Evolutionary conservation across 148 eudicot genomes (phyloP), one percentile per base, ranked within the genome.

Genomic region (Mesembryanthemum crystallinum): DNA sequence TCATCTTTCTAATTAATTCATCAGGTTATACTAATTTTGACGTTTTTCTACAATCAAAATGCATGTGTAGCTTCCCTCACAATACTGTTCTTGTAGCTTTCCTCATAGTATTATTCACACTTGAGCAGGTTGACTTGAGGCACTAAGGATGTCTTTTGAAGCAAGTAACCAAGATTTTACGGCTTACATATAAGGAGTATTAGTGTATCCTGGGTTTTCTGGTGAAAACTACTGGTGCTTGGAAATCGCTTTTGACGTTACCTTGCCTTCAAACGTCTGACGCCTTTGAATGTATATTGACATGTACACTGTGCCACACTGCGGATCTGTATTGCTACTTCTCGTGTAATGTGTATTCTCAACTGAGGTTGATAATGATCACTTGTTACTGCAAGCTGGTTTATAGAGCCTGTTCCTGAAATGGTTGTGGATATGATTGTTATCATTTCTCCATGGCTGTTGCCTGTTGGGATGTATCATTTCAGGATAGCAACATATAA

Each of bases 1-100:
- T 87, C 92, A 29, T 77, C 88, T 55, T 86, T 89, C 80, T 90
- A 78, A 83, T 51, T 77, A 24, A 77, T 63, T 81, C 74, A 85
- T 84, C 58, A 79, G 83, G 90, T 78, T 73, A 18, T 62, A 63
- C 23, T 57, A 69, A 13, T 75, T 24, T 74, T 35, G 24, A 55
- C 25, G 23, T n/a, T 59, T 71, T 25, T 64, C 24, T 61, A 47
- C n/a, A 60, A 5, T 49, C 58, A 30, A 6, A 24, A 24, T 58
- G 35, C 33, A 29, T 9, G 7, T 23, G 29, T 0, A 51, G 61
- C 52, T 49, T 35, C 65, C 62, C 42, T 72, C 12, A 32, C 61
- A 8, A 58, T 14, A 13, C 30, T 47, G 4, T 29, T 43, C n/a
- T n/a, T 23, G 29, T 0, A 51, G 61, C 52, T 49, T 35, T 73